Evolutionary conservation across 805 yeast species (phyloP), one percentile per base, ranked within the genome.

Genomic region (Isabelozyma rhagii): DNA sequence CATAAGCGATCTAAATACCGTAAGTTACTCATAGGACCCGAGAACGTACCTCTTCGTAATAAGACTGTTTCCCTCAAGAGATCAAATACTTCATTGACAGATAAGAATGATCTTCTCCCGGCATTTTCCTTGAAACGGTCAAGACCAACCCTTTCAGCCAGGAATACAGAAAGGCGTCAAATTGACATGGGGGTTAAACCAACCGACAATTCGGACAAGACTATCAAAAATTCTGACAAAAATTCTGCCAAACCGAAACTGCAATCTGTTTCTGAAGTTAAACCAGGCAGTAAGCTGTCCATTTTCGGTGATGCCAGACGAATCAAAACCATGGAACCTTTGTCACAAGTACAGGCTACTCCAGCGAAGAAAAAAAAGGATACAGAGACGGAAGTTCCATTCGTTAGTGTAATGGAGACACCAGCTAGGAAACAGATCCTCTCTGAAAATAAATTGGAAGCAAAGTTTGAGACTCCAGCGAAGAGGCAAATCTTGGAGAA

Each of bases 101-200:
- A 53, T 8, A 55, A 55, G 25, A 58, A 60, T 5, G 63, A 66
- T 27, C 53, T 64, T 41, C 54, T 63, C 34, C 75, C 76, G 0
- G 68, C 72, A 0, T 56, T 70, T 44, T 54, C 66, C n/a, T 53
- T 74, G 34, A 72, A 67, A 50, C 55, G 77, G 44, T 71, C 77
- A 3, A 71, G 69, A 48, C 74, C 79, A 0, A 71, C 64, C 46
- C 59, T 74, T 39, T 67, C 72, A 2, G 64, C 78, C 1, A 71
- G 68, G 41, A 65, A 68, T 48, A 54, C 74, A 45, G 68, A 70
- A 21, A 62, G 68, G 46, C 52, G 79, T 39, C 77, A 72, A 55
- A 75, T 74, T 17, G 78, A 74, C 43, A 62, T 74, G 54, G 64
- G 72, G 8, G 45, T 50, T 42, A 52, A 42, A 41, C 39, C 49